Conservation (phyloP, 106 monocot genomes). For the Dendrobium catenatum region DNA sequence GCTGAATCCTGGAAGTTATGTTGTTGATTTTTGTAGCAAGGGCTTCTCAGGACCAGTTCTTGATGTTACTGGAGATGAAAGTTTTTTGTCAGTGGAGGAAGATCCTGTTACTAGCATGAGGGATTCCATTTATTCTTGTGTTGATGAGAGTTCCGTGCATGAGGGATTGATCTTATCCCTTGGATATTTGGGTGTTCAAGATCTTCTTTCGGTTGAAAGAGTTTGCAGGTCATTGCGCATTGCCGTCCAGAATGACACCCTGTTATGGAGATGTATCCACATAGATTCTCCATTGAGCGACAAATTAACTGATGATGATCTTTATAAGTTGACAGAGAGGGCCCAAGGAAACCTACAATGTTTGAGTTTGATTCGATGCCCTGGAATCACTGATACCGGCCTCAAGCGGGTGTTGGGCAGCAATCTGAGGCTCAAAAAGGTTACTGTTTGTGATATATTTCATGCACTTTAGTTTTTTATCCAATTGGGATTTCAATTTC, state of each 20-base stretch:
- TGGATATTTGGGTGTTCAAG: conserved; percentile 46
- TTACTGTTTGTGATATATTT: conserved; percentile 9
- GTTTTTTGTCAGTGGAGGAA: neutral
- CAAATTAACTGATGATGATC: conserved; percentile 60
- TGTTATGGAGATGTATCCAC: conserved; percentile 66
- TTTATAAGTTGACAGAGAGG: conserved; percentile 41
- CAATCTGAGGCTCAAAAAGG: conserved; percentile 58
- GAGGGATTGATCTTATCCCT: conserved; percentile 54
- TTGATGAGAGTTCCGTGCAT: conserved; percentile 23
- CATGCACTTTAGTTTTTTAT: neutral
- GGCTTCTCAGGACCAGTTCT: neutral
- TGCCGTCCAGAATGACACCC: conserved; percentile 42
- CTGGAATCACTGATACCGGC: conserved; percentile 64
- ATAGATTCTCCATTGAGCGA: conserved; percentile 40
- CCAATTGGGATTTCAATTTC: neutral
- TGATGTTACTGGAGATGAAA: neutral
- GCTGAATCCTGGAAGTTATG: neutral
- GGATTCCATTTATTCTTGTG: neutral
- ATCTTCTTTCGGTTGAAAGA: conserved; percentile 60
- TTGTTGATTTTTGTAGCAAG: neutral
- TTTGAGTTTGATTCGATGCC: conserved; percentile 53
- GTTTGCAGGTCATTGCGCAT: conserved; percentile 62
- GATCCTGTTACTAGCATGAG: neutral
- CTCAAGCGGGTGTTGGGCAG: conserved; percentile 50
- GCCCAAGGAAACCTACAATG: conserved; percentile 54